These are phyloP conservation scores for Chalciporus pseudorubinellus DNA, from an alignment of 768 basidiomycete genomes.

Conservation along the genomic window DNA sequence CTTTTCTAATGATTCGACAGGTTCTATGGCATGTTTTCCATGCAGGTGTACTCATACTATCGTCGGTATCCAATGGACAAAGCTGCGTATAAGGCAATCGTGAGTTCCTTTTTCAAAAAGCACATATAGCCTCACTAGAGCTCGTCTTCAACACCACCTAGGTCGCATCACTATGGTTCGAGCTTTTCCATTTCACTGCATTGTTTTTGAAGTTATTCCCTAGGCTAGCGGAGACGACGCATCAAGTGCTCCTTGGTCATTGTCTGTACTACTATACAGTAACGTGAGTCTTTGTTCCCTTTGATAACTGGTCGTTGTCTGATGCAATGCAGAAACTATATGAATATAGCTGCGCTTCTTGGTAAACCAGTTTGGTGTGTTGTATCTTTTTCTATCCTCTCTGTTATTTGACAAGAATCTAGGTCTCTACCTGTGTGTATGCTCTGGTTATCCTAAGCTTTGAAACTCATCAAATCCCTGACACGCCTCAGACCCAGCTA, in stretches of 20 bases:
- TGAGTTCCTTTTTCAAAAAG: slow-evolving; percentile 33
- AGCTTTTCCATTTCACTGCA: not conserved
- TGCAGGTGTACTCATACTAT: slow-evolving; percentile 57
- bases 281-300: slow-evolving; percentile 37
- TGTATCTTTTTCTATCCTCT: not conserved
- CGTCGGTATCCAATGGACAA: slow-evolving; percentile 54
- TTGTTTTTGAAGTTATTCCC: not conserved
- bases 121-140: not conserved
- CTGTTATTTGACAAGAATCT: slow-evolving; percentile 18
- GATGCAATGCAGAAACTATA: slow-evolving; percentile 37
- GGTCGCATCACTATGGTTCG: slow-evolving; percentile 36
- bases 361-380: slow-evolving; percentile 47
- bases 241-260: slow-evolving; percentile 53
- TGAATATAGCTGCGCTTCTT: slow-evolving; percentile 34
- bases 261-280: slow-evolving; percentile 53
- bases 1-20: slow-evolving; percentile 33
- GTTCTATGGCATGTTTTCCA: slow-evolving; percentile 50
- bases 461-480: slow-evolving; percentile 3
- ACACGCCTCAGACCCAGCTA: slow-evolving; percentile 40
- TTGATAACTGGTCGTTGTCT: not conserved
- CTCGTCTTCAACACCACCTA: slow-evolving; percentile 8
- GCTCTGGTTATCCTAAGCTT: slow-evolving; percentile 4
- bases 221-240: slow-evolving; percentile 46
- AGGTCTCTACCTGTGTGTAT: slow-evolving; percentile 51
- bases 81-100: slow-evolving; percentile 46